Conservation (phyloP, 2,329 filamentous ascomycete genomes). For the Ramularia collo-cygni region DNA sequence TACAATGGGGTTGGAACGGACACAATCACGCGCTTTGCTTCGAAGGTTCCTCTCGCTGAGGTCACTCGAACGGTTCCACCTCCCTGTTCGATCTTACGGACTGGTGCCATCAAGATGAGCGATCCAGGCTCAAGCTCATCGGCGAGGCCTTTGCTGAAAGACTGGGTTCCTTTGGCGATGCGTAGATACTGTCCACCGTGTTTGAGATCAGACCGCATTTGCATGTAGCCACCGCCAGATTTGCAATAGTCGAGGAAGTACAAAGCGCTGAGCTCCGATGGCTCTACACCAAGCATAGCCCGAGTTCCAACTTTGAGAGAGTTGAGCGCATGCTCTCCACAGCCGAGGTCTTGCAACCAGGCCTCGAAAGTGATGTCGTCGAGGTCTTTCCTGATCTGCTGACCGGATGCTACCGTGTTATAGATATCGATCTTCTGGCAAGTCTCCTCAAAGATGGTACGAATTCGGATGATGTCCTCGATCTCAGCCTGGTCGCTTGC, state of each 20-base stretch:
- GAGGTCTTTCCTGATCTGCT: slow-evolving; percentile 22
- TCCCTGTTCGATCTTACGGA: slow-evolving; percentile 16
- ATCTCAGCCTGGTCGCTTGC: slow-evolving; percentile 13
- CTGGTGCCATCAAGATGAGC: slow-evolving; percentile 18
- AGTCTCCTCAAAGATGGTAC: slow-evolving; percentile 34
- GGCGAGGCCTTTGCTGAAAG: slow-evolving; percentile 35
- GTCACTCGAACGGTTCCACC: slow-evolving; percentile 20
- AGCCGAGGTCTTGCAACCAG: slow-evolving; percentile 31
- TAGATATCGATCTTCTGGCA: slow-evolving; percentile 29
- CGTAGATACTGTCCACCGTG: slow-evolving; percentile 49
- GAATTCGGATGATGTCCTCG: slow-evolving; percentile 28
- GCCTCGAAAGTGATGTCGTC: slow-evolving; percentile 36
- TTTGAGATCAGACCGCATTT: slow-evolving; percentile 48
- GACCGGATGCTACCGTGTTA: slow-evolving; percentile 21
- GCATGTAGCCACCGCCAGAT: slow-evolving; percentile 45
- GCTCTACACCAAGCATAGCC: slow-evolving; percentile 47
- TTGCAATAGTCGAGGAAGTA: slow-evolving; percentile 53
- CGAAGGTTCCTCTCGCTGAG: slow-evolving; percentile 26
- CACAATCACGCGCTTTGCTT: slow-evolving; percentile 42
- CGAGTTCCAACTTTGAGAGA: slow-evolving; percentile 42
- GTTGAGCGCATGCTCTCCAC: slow-evolving; percentile 28
- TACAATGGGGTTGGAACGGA: slow-evolving; percentile 44
- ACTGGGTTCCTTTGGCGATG: slow-evolving; percentile 42
- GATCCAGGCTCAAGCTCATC: slow-evolving; percentile 24
- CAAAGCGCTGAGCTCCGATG: slow-evolving; percentile 44